Evolutionary conservation across 345 rosid species (phyloP), one percentile per base, ranked within the genome.

Genomic region (Linum usitatissimum): DNA sequence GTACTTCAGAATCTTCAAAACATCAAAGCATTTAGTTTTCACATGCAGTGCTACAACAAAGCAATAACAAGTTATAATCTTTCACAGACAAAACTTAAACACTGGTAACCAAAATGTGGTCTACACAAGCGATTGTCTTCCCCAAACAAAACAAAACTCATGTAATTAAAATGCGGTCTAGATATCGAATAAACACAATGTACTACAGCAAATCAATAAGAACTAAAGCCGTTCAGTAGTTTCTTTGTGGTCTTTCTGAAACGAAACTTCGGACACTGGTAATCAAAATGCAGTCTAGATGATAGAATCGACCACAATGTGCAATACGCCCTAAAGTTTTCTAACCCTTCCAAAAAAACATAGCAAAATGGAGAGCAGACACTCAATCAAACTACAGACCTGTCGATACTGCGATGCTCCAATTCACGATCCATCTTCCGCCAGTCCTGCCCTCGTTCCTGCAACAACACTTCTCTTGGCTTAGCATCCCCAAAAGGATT

Each of bases 401-500:
- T 84, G 74, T 82, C 97, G 66, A 87, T 76, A 18, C 88, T 60
- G 70, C 92, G 88, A 69, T 80, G 96, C 70, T 93, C 97, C 80
- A 93, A 81, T 55, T 93, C 82, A 65, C 76, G 73, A 76, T 93
- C 97, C 71, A 90, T 83, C 79, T 87, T 90, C 0, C 92, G 87
- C 99, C 99, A 87, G 74, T 93, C 92, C 77, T 78, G 73, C 48
- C 99, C 97, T 70, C 87, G 83, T 73, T 87, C 83, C 77, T 83
- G 81, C 75, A 93, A 73, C 89, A 90, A 79, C 53, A 93, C 85
- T 69, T 93, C 99, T 64, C 97, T 74, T 45, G 99, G 99, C 71
- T 86, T 93, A 38, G 99, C 99, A 60, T 87, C 86, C 9, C 99
- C 99, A 74, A 93, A 93, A 0, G 99, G 99, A 82, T 93, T 90